Conservation (phyloP, 768 basidiomycete species). For the Collybia sordida region DNA sequence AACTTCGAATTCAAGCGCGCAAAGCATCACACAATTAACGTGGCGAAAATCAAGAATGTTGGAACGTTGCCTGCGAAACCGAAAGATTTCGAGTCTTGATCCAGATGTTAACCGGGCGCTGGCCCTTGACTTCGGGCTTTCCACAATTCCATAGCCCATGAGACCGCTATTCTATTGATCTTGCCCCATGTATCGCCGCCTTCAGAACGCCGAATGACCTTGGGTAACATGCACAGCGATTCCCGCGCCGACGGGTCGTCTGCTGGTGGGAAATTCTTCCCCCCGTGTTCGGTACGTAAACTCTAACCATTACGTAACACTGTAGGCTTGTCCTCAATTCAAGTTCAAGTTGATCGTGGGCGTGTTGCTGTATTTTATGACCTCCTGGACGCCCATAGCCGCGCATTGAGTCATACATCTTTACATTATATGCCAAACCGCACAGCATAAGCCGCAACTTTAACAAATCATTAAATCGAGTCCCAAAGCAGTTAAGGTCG, state of each 20-base stretch:
- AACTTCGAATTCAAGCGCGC: too few species aligned
- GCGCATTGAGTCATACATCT: background rate
- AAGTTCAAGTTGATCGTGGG: slow-evolving; percentile 4
- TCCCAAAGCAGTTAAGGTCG: slow-evolving; percentile 1
- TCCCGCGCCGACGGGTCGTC: background rate
- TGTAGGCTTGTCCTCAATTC: background rate
- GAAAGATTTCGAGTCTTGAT: too few species aligned
- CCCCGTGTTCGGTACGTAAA: slow-evolving; percentile 3
- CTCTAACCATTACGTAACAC: slow-evolving; percentile 4
- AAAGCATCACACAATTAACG: too few species aligned
- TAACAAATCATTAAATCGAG: background rate
- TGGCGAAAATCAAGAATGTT: too few species aligned
- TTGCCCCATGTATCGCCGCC: too few species aligned
- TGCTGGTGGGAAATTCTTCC: slow-evolving; percentile 3
- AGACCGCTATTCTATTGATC: too few species aligned
- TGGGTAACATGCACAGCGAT: too few species aligned
- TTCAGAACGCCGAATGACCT: too few species aligned
- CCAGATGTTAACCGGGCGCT: too few species aligned
- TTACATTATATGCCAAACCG: background rate
- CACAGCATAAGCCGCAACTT: background rate
- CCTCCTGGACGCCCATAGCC: background rate
- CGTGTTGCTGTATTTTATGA: slow-evolving; percentile 6
- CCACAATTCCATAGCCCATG: too few species aligned
- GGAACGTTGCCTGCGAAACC: too few species aligned
- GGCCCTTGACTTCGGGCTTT: too few species aligned